Evolutionary conservation across 2,329 filamentous ascomycete genomes (phyloP).

Genomic region (Dissoconium aciculare): DNA sequence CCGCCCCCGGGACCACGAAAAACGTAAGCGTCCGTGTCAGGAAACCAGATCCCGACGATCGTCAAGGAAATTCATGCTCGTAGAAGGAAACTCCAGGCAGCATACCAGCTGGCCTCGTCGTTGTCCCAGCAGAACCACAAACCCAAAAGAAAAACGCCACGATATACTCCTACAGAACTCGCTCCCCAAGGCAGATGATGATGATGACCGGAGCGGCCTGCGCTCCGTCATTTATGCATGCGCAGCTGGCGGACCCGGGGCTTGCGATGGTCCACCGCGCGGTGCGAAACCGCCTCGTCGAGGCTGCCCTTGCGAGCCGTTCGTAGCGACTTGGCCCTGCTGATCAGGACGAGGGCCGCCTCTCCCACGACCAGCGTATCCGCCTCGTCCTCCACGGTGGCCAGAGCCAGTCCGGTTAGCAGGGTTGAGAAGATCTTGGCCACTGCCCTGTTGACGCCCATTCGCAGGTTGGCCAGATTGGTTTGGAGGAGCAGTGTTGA

Average conservation of each 20-base stretch:
- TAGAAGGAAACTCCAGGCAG: slow-evolving; percentile 15
- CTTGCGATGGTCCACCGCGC: slow-evolving; percentile 17
- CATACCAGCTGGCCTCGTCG: slow-evolving; percentile 15
- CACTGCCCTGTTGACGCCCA: slow-evolving; percentile 23
- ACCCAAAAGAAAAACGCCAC: slow-evolving; percentile 8
- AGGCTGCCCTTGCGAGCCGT: slow-evolving; percentile 20
- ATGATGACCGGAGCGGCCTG: no score
- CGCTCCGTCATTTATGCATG: slow-evolving; percentile 20
- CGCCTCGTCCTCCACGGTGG: slow-evolving; percentile 20
- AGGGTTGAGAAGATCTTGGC: slow-evolving; percentile 22
- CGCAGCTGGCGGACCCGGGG: slow-evolving; percentile 18
- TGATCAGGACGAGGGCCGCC: slow-evolving; percentile 21
- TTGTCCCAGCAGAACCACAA: slow-evolving; percentile 6
- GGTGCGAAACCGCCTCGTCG: slow-evolving; percentile 19
- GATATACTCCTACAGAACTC: slow-evolving; percentile 14
- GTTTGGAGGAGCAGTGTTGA: slow-evolving; percentile 37
- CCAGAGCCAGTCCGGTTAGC: slow-evolving; percentile 21
- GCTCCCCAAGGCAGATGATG: no score
- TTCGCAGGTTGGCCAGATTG: slow-evolving; percentile 12
- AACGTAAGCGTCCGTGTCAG: no score
- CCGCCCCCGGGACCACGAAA: no score
- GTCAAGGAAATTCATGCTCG: slow-evolving; percentile 18
- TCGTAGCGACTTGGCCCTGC: slow-evolving; percentile 14
- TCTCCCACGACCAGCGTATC: slow-evolving; percentile 16
- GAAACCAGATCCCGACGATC: no score